Conservation (phyloP, 305 asterid species). For the Ilex paraguariensis region DNA sequence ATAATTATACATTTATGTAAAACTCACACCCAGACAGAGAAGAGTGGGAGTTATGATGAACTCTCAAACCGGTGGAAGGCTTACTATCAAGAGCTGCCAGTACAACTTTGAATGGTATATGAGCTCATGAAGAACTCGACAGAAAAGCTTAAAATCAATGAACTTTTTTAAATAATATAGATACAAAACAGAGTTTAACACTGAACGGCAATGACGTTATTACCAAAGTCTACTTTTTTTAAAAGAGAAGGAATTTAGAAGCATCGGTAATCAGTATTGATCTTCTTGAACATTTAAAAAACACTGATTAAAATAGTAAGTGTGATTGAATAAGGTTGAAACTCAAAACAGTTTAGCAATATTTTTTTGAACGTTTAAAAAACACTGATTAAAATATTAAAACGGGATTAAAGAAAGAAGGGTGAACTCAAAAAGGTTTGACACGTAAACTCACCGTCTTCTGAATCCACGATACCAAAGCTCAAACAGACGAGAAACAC, state of each 20-base stretch:
- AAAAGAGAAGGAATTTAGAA: background rate
- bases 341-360: background rate
- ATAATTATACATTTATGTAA: too few relatives aligned
- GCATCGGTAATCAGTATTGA: too few relatives aligned
- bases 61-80: too few relatives aligned
- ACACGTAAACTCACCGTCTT: conserved; percentile 63
- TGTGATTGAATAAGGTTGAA: conserved; percentile 7
- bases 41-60: too few relatives aligned
- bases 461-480: conserved; percentile 49
- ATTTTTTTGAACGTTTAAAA: too few relatives aligned
- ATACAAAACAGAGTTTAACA: background rate
- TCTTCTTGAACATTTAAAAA: too few relatives aligned
- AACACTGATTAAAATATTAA: background rate
- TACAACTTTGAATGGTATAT: too few relatives aligned
- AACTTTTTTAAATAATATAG: background rate
- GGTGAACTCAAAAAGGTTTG: conserved; percentile 5
- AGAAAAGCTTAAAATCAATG: background rate
- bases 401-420: conserved; percentile 10
- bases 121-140: too few relatives aligned
- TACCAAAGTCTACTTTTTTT: background rate
- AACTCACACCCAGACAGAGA: too few relatives aligned
- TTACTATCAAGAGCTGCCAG: too few relatives aligned
- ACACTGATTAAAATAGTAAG: background rate
- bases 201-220: background rate
- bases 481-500: conserved; percentile 23